phyloP scores from a whole-genome alignment of 768 basidiomycete species.

The Leucocoprinus sp. region DNA sequence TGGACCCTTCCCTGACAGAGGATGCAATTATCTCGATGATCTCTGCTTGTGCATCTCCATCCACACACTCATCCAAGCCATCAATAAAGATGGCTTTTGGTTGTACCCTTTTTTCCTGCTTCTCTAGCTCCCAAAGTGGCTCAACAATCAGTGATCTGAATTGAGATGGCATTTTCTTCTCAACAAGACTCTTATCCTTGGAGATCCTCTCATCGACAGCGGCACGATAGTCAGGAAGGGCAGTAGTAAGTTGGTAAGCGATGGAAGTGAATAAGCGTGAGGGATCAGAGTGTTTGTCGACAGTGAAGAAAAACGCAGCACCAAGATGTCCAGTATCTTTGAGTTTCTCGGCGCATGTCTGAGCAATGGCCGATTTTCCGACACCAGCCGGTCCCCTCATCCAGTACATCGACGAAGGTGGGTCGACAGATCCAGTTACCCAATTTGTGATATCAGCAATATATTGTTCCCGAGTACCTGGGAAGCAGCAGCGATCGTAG shows the following conservation, averaged over 20 bases:
- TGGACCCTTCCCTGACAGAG: neutral
- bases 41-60: neutral
- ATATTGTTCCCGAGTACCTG: neutral
- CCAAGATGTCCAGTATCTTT: neutral
- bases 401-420: neutral
- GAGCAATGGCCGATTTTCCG: constrained; percentile 6
- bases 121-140: neutral
- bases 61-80: constrained; percentile 1
- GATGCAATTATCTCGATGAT: constrained; percentile 4
- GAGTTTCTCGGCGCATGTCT: constrained; percentile 4
- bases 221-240: neutral
- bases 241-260: constrained; percentile 5
- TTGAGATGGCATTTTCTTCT: neutral
- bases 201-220: neutral
- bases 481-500: no score
- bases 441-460: neutral
- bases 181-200: neutral
- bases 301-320: constrained; percentile 7
- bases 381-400: constrained; percentile 8
- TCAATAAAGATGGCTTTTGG: neutral
- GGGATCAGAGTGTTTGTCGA: neutral
- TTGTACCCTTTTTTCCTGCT: neutral
- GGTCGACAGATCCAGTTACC: neutral
- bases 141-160: neutral
- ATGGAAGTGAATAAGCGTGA: constrained; percentile 4